These are phyloP conservation scores for Leccinum longicurvipes DNA, from an alignment of 768 basidiomycete genomes.

Conservation along the genomic window DNA sequence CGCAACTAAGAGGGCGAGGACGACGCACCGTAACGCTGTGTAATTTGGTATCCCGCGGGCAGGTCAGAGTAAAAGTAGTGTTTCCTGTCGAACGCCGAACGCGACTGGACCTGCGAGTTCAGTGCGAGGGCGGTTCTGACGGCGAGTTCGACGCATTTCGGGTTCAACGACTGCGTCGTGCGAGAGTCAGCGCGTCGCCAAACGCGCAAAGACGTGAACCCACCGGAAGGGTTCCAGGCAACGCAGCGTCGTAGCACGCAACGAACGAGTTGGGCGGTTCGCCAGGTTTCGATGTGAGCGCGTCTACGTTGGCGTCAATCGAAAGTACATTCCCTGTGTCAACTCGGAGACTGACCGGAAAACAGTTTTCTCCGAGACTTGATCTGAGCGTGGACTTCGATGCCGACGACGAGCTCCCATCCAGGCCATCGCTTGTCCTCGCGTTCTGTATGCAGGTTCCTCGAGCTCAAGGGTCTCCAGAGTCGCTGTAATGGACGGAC, in stretches of 20 bases:
- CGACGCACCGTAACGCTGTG: constrained; percentile 80
- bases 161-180: constrained; percentile 43
- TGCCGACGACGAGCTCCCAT: constrained; percentile 88
- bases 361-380: constrained; percentile 87
- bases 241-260: constrained; percentile 79
- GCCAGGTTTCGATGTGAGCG: constrained; percentile 41
- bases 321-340: too few relatives aligned
- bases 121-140: constrained; percentile 81
- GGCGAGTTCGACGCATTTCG: constrained; percentile 73
- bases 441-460: constrained; percentile 5
- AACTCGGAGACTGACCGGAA: constrained; percentile 47
- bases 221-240: constrained; percentile 92
- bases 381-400: constrained; percentile 95
- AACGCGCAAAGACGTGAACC: too few relatives aligned
- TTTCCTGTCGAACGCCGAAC: constrained; percentile 91
- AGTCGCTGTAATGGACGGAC: constrained; percentile 15
- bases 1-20: background rate
- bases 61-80: constrained; percentile 98
- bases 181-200: background rate
- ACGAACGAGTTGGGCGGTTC: constrained; percentile 71
- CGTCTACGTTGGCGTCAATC: constrained; percentile 29
- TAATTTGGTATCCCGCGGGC: constrained; percentile 95
- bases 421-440: constrained; percentile 62
- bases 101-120: constrained; percentile 54
- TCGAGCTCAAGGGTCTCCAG: constrained; percentile 3